Base-by-base conservation (phyloP, 1,284 basidiomycete species). In the Wolfiporia cocos region DNA sequence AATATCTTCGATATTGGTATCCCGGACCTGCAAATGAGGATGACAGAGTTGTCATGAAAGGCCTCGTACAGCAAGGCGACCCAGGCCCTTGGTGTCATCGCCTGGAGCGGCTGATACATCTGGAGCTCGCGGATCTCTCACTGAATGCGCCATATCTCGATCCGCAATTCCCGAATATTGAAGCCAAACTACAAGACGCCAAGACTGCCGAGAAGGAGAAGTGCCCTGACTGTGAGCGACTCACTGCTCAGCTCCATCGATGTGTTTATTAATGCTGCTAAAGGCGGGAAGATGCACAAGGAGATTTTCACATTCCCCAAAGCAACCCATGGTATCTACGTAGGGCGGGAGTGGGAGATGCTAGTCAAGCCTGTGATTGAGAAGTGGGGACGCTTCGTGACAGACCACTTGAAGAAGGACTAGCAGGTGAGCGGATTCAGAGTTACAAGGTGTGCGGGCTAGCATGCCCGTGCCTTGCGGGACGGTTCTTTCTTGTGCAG, bases 241-340 rank as follows among this genome's bases (percentile, higher is more conserved):
- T 18, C 24, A 31, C 5, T 23, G 30, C 17, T 39, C 39, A 10
- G 23, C 42, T 10, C 17, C 38, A 32, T 26, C 19, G 18, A n/a
- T 12, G 23, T 30, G 23, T 43, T 14, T 32, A 12, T 35, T 50
- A 34, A 44, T 38, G 31, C 20, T 26, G 2, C 43, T 12, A 14
- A 22, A 74, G 86, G 85, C 50, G 75, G 76, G 9, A 63, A 52
- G 7, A 52, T 71, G 17, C 86, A 90, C 58, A 77, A 75, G 55
- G 86, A 90, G 56, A 86, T 90, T 15, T 90, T 90, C 54, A 63
- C 80, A 21, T 86, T 89, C 51, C 61, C 63, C 26, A 72, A 77
- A 26, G 68, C 75, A 34, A 59, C 56, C 31, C 62, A 57, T 14
- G 82, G 81, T 0, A 56, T 44, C 23, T 71, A 76, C 50, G 69